Percentiles rank a stretch among this genome's conserved stretches.
Evolutionary conservation across 2,329 filamentous ascomycete genomes (phyloP).

Genomic region (Tolypocladium guangdongense): DNA sequence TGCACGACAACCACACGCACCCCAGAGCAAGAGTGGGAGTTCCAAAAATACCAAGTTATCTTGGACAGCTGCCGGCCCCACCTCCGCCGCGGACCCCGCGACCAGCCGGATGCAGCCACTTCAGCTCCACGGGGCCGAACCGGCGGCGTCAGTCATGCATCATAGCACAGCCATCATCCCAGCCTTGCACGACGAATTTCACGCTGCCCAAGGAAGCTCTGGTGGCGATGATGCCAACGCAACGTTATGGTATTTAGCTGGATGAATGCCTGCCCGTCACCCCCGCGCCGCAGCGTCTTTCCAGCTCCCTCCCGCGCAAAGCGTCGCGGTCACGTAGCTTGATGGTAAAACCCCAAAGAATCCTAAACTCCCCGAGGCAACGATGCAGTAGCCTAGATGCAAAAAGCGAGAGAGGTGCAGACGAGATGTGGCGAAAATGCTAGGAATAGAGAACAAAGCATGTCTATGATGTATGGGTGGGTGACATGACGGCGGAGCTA

Average conservation of each 20-base stretch:
- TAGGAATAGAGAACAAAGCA: neutral
- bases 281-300: neutral
- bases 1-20: too few species aligned
- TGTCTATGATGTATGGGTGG: neutral
- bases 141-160: neutral
- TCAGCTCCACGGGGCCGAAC: neutral
- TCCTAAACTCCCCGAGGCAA: neutral
- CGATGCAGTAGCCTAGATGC: neutral
- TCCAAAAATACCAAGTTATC: too few species aligned
- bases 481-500: neutral
- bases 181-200: neutral
- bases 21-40: too few species aligned
- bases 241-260: conserved; percentile 20
- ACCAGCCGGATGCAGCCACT: neutral
- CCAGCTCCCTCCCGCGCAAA: neutral
- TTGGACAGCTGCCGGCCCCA: neutral
- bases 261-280: neutral
- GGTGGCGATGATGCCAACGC: neutral
- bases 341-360: too few species aligned
- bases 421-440: neutral
- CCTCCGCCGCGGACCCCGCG: neutral
- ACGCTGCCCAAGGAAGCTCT: neutral
- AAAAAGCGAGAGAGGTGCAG: neutral
- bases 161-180: neutral
- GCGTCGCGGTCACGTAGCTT: neutral